A percentile compares a stretch with the other conserved stretches of the same genome.
phyloP scores from a whole-genome alignment of 441 rosid species.

The Francoa sonchifolia region DNA sequence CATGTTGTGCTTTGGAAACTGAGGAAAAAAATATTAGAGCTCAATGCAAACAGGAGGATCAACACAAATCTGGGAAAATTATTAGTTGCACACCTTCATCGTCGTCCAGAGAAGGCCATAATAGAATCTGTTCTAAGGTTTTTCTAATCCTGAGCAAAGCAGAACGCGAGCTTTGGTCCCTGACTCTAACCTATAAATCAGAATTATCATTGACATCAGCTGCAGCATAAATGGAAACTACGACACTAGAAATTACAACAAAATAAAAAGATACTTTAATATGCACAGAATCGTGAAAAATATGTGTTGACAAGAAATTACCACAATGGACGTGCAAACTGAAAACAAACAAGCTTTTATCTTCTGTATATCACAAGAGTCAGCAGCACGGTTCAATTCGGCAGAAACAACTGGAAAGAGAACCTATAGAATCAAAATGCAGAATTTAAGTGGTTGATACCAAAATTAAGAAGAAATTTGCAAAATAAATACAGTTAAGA shows the following conservation, averaged over 20 bases:
- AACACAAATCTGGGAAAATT: constrained; percentile 10
- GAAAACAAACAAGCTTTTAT: constrained; percentile 79
- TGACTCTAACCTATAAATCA: constrained; percentile 44
- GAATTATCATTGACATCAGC: constrained; percentile 13
- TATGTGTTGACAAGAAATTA: constrained; percentile 19
- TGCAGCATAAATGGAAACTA: constrained; percentile 8
- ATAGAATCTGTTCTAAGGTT: constrained; percentile 36
- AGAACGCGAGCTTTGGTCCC: constrained; percentile 39
- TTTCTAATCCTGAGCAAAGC: constrained; percentile 39
- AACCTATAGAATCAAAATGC: constrained; percentile 36
- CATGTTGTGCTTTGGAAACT: constrained; percentile 90
- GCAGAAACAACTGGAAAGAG: constrained; percentile 47
- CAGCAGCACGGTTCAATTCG: constrained; percentile 38
- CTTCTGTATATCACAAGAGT: constrained; percentile 34
- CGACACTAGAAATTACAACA: constrained; percentile 5
- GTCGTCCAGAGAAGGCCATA: constrained; percentile 64
- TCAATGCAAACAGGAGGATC: constrained; percentile 2
- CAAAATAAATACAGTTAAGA: background rate
- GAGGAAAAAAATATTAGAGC: constrained; percentile 14
- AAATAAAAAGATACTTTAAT: constrained; percentile 2
- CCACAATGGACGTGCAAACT: constrained; percentile 76
- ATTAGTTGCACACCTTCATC: constrained; percentile 46
- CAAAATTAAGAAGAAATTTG: background rate
- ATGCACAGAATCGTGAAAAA: background rate
- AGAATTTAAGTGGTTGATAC: constrained; percentile 2